Evolutionary conservation across 139 green algal species (phyloP), one percentile per base, ranked within the genome.

Genomic region (Zygnema cylindricum): DNA sequence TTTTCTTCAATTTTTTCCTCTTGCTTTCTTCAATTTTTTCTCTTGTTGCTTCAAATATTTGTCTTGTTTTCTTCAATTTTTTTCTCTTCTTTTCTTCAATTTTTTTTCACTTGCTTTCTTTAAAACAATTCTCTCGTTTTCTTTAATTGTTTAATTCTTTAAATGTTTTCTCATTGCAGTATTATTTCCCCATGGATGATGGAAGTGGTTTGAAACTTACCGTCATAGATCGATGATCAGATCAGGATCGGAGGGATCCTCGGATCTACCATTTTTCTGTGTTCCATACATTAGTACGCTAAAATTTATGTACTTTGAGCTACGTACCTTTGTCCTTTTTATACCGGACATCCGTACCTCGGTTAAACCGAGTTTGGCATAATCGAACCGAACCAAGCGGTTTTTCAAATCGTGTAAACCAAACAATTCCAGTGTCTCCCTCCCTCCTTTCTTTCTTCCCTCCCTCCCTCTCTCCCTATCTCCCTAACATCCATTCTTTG

Each of bases 181-280:
- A 94, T 85, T 95, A 92, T 73, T 96, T 96, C 78, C 93, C 92
- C 2, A 86, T 95, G 86, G 84, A 84, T 35, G 89, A 93, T 69
- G 93, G 92, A 89, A 91, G 88, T 30, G 94, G 94, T 0, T 86
- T 96, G n/a, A 94, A 94, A 55, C 85, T 96, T 2, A 96, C 94
- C 3, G 94, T 95, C 0, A n/a, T n/a, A n/a, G n/a, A n/a, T n/a
- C 21, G 16, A 81, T 39, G 73, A 81, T 16, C 43, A 22, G 42
- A 57, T 73, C 30, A 35, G 25, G 25, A 35, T 73, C 30, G 30
- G 30, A 25, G 30, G 25, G 57, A 35, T 73, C 57, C 30, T 73
- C 25, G 57, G 30, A 25, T 30, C 30, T 73, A 25, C 30, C 57
- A 35, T 30, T 35, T 30, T 25, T 30, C 57, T 73, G 57, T 30